A percentile compares a stretch with the other conserved stretches of the same genome.
Evolutionary conservation across 495 filamentous ascomycete genomes (phyloP).

Genomic region (Xylaria cubensis): DNA sequence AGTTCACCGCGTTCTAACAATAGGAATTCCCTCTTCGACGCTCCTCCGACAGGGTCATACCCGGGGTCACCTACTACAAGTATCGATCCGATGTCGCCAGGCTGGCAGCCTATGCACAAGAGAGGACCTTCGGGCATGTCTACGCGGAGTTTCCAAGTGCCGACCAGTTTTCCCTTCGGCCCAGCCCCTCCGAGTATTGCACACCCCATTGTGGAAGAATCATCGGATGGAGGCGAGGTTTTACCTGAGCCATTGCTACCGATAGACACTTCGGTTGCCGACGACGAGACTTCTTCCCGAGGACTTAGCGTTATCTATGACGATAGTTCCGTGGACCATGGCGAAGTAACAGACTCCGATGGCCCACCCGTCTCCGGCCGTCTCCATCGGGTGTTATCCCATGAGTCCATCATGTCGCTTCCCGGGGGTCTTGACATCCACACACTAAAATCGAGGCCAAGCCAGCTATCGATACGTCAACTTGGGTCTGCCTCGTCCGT

Average conservation of each 20-base stretch:
- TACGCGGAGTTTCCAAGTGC: slow-evolving; percentile 50
- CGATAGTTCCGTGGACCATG: slow-evolving; percentile 16
- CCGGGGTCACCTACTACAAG: slow-evolving; percentile 79
- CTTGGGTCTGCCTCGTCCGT: slow-evolving; percentile 52
- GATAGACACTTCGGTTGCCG: slow-evolving; percentile 31
- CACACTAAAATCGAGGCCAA: slow-evolving; percentile 58
- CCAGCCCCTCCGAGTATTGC: slow-evolving; percentile 28
- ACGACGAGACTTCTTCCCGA: slow-evolving; percentile 30
- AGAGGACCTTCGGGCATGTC: slow-evolving; percentile 64
- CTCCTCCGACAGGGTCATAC: slow-evolving; percentile 59
- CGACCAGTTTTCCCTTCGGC: slow-evolving; percentile 31
- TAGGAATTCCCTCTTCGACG: slow-evolving; percentile 80
- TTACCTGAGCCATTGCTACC: slow-evolving; percentile 26
- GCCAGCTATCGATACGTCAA: slow-evolving; percentile 55
- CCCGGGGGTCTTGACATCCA: slow-evolving; percentile 62
- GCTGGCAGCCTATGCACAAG: slow-evolving; percentile 55
- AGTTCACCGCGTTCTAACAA: slow-evolving; percentile 81
- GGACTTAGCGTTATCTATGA: slow-evolving; percentile 15
- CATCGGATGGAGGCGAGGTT: slow-evolving; percentile 32
- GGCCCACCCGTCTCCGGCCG: slow-evolving; percentile 15
- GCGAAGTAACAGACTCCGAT: slow-evolving; percentile 29
- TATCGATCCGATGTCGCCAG: slow-evolving; percentile 64
- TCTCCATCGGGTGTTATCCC: slow-evolving; percentile 53
- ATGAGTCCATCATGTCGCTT: slow-evolving; percentile 62
- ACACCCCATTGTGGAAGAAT: slow-evolving; percentile 40